Evolutionary conservation across 2,329 filamentous ascomycete species (phyloP).

Genomic region (Pezicula radicicola): DNA sequence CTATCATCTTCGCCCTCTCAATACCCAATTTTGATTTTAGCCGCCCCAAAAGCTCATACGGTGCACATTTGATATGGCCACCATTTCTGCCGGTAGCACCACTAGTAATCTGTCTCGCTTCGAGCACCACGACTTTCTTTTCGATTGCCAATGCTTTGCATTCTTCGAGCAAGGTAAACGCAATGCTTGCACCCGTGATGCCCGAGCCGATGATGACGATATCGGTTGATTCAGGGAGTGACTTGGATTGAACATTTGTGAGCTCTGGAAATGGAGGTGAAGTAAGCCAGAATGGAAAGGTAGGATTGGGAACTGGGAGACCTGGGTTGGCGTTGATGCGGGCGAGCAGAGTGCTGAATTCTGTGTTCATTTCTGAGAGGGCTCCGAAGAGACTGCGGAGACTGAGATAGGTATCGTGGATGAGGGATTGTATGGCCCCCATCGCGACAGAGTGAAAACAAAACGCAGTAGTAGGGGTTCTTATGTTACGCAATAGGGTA

Average conservation of each 20-base stretch:
- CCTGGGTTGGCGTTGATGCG: constrained; percentile 30
- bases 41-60: constrained; percentile 38
- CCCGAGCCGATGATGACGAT: constrained; percentile 53
- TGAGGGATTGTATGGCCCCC: constrained; percentile 1
- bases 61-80: constrained; percentile 45
- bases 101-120: constrained; percentile 45
- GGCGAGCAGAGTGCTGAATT: not conserved
- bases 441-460: not conserved
- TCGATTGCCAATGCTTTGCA: constrained; percentile 16
- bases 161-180: constrained; percentile 30
- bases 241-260: constrained; percentile 29
- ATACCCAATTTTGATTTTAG: constrained; percentile 29
- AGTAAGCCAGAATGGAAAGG: constrained; percentile 43
- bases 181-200: constrained; percentile 44
- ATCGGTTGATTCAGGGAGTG: constrained; percentile 38
- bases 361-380: constrained; percentile 1
- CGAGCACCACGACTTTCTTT: constrained; percentile 42
- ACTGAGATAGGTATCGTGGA: constrained; percentile 1
- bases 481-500: too few species aligned
- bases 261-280: constrained; percentile 40
- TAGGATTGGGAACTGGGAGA: constrained; percentile 38
- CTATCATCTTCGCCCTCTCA: constrained; percentile 36
- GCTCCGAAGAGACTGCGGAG: not conserved
- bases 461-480: too few species aligned
- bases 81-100: constrained; percentile 54